Base-by-base conservation (phyloP, 129 eudicot species). In the Mikania micrantha region DNA sequence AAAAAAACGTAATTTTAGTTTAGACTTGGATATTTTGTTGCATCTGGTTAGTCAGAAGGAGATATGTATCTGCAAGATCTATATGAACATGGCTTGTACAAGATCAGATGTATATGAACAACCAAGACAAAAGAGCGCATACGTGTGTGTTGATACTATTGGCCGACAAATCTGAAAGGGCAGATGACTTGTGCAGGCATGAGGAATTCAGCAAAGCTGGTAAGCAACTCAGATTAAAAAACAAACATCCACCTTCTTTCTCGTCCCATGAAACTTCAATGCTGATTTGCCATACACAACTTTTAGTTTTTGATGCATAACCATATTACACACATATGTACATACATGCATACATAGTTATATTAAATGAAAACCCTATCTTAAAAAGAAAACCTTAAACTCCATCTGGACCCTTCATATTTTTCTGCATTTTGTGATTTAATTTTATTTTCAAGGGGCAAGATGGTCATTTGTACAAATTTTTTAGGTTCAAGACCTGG, bases 161-260 rank as follows among this genome's bases (percentile, higher is more conserved):
- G 19, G 28, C 45, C 3, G 89, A 80, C 50, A 93, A 76, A 74
- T 93, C 90, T 57, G 84, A 85, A 74, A 93, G 90, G 77, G 31
- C 19, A 25, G 86, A 84, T 49, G 81, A 67, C 73, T 83, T 82
- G 79, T 86, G 95, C 59, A 88, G 95, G 74, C 96, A 88, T 42
- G 91, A 77, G 28, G 98, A 85, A 66, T 84, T 93, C 59, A 93
- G 80, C 74, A 88, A 69, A 44, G 95, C 95, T 45, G 96, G 92
- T 82, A 93, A 81, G 85, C 92, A 88, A 61, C 98, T 93, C 64
- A 93, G 59, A 40, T 88, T 93, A 66, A 86, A 70, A 58, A 93
- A 79, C 19, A 81, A 79, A 66, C 88, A 74, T 63, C 90, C 92
- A 49, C 40, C 66, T 60, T 85, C 90, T 61, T 82, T 71, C 73